Conservation (phyloP, 306 rosid genomes). For the Astragalus membranaceus region DNA sequence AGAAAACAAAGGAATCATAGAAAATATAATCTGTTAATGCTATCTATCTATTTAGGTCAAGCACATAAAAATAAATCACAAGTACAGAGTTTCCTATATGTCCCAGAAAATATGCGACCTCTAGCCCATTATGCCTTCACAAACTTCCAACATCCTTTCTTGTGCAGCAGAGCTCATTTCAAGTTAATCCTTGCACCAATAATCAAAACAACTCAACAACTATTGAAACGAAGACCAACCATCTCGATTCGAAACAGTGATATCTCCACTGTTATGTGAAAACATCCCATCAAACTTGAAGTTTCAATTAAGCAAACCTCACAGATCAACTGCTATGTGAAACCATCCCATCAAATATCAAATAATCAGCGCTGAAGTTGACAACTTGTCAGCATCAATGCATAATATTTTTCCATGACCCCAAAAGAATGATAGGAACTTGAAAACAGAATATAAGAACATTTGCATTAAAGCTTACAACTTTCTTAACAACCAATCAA, state of each 20-base stretch:
- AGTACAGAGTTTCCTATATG: background rate
- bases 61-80: background rate
- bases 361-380: background rate
- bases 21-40: background rate
- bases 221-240: background rate
- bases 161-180: background rate
- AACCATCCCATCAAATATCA: background rate
- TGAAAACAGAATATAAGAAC: background rate
- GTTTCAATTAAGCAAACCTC: no score
- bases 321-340: background rate
- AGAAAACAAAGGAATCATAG: background rate
- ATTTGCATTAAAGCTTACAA: background rate
- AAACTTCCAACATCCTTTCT: background rate
- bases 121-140: background rate
- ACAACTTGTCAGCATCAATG: background rate
- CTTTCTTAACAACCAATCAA: background rate
- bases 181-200: background rate
- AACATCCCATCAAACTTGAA: background rate
- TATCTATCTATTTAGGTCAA: conserved; percentile 5
- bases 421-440: background rate
- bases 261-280: background rate
- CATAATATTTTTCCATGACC: background rate
- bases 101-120: background rate
- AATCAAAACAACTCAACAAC: background rate
- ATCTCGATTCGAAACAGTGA: background rate